Percentiles rank a stretch among this genome's conserved stretches.
These are phyloP conservation scores for Lactarius trivialis DNA, from an alignment of 768 basidiomycete genomes.

Conservation along the genomic window DNA sequence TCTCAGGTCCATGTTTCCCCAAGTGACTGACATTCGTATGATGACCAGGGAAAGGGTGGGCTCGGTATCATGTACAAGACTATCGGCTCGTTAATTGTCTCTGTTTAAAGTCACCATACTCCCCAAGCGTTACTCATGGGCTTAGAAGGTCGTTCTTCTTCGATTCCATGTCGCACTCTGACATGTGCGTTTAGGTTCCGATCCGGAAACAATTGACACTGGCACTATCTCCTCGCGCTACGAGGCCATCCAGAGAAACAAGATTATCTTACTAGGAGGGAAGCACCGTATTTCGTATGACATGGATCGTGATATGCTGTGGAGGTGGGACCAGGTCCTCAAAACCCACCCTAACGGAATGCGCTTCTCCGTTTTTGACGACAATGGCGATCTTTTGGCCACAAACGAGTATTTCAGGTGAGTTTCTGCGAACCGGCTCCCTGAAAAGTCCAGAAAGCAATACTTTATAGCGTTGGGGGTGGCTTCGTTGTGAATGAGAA, in stretches of 20 bases:
- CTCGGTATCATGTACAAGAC: constrained; percentile 13
- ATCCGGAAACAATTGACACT: constrained; percentile 90
- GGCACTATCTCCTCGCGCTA: constrained; percentile 78
- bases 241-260: constrained; percentile 55
- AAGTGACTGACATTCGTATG: constrained; percentile 9
- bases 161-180: not conserved
- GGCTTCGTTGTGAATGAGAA: constrained; percentile 95
- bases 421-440: not conserved
- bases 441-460: not conserved
- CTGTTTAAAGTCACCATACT: constrained; percentile 61
- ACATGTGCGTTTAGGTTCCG: constrained; percentile 45
- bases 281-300: constrained; percentile 75
- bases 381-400: constrained; percentile 79
- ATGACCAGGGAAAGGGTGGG: constrained; percentile 66
- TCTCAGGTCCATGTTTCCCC: not conserved
- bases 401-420: constrained; percentile 91
- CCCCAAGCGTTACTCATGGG: constrained; percentile 83
- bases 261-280: constrained; percentile 64
- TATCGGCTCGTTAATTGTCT: not conserved
- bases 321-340: constrained; percentile 85
- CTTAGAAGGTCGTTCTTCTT: constrained; percentile 45
- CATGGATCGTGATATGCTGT: constrained; percentile 88
- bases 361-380: constrained; percentile 79
- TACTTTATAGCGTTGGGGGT: constrained; percentile 62
- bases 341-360: constrained; percentile 91